Evolutionary conservation across 768 basidiomycete genomes (phyloP).

Genomic region (Termitomyces sp.): DNA sequence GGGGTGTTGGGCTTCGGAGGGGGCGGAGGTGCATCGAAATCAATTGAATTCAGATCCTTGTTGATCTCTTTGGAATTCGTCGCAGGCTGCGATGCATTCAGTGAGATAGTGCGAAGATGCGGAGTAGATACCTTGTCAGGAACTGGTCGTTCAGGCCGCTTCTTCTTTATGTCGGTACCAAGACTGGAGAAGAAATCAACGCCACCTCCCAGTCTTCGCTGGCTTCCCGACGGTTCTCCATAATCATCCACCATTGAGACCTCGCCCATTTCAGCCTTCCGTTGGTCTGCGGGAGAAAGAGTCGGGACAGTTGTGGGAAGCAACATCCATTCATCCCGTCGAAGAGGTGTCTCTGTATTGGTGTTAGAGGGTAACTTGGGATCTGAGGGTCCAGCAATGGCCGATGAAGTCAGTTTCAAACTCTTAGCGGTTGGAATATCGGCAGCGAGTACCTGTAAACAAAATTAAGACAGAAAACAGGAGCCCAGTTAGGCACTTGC

Average conservation of each 20-base stretch:
- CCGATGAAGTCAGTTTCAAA: constrained; percentile 61
- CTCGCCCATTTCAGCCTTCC: constrained; percentile 24
- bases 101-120: neutral
- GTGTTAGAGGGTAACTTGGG: constrained; percentile 41
- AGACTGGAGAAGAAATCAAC: constrained; percentile 89
- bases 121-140: constrained; percentile 57
- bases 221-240: constrained; percentile 39
- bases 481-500: constrained; percentile 34
- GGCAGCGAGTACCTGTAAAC: constrained; percentile 52
- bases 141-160: constrained; percentile 52
- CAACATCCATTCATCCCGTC: constrained; percentile 92
- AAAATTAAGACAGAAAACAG: constrained; percentile 7
- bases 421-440: constrained; percentile 74
- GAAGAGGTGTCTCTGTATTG: constrained; percentile 42
- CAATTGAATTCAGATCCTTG: constrained; percentile 41
- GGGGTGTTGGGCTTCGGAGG: constrained; percentile 53
- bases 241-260: constrained; percentile 64
- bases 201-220: constrained; percentile 46
- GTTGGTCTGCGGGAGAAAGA: constrained; percentile 18
- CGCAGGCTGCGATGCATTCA: constrained; percentile 40
- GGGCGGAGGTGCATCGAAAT: constrained; percentile 33
- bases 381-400: constrained; percentile 36
- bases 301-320: constrained; percentile 29
- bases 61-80: constrained; percentile 63
- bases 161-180: constrained; percentile 69